Percentiles rank a stretch among this genome's conserved stretches.
Conservation (phyloP, 306 rosid species). For the Quercus engelmannii region DNA sequence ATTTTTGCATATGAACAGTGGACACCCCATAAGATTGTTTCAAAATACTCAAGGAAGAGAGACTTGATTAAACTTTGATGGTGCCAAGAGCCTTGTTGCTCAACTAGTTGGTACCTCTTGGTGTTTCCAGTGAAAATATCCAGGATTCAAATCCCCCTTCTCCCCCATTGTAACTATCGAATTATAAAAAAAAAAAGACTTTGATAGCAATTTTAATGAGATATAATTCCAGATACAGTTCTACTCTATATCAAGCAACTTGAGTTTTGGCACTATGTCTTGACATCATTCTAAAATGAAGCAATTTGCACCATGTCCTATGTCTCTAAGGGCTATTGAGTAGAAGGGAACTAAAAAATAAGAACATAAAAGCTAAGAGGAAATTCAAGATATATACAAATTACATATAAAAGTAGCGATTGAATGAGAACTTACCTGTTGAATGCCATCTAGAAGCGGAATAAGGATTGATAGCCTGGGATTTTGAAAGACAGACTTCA, state of each 20-base stretch:
- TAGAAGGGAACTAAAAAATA: neutral
- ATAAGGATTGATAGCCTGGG: constrained; percentile 68
- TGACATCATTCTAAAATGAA: neutral
- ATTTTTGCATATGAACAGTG: too few relatives aligned
- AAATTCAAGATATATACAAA: neutral
- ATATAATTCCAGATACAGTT: neutral
- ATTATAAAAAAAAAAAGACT: too few relatives aligned
- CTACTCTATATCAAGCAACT: neutral
- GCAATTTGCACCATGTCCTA: neutral
- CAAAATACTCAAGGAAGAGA: neutral
- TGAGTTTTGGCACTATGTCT: neutral
- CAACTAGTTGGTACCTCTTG: too few relatives aligned
- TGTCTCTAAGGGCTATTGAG: neutral
- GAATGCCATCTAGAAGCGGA: constrained; percentile 89
- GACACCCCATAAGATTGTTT: too few relatives aligned
- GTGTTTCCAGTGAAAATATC: too few relatives aligned
- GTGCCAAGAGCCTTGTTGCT: neutral
- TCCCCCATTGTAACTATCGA: too few relatives aligned
- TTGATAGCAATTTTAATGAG: neutral
- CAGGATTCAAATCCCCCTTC: too few relatives aligned
- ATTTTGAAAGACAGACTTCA: constrained; percentile 80
- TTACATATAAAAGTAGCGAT: neutral
- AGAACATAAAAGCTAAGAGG: neutral
- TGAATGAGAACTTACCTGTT: constrained; percentile 44
- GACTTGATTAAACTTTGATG: neutral